phyloP scores from a whole-genome alignment of 2,329 filamentous ascomycete genomes.

The Xylaria sp. region DNA sequence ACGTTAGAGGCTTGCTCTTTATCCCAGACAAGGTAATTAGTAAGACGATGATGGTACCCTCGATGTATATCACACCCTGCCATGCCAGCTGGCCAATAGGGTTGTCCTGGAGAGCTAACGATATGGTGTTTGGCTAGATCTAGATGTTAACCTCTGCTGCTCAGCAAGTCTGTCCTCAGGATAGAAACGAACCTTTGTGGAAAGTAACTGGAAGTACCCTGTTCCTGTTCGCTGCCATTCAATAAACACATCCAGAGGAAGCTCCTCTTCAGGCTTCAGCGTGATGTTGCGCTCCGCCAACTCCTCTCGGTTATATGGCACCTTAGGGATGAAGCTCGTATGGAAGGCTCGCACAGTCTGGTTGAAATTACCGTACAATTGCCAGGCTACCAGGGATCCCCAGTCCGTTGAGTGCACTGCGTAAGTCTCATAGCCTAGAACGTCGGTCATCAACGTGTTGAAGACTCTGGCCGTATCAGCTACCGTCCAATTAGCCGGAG shows the following conservation, averaged over 20 bases:
- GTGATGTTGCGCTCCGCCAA: conserved; percentile 11
- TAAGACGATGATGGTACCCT: neutral
- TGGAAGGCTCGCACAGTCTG: conserved; percentile 10
- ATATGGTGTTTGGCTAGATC: conserved; percentile 18
- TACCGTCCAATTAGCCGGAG: neutral
- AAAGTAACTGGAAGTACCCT: conserved; percentile 2
- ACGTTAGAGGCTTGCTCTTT: no score
- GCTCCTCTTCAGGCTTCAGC: conserved; percentile 1
- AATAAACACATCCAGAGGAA: neutral
- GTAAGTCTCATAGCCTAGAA: conserved; percentile 12
- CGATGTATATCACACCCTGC: conserved; percentile 13
- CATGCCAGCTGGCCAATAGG: conserved; percentile 15
- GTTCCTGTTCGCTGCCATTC: conserved; percentile 7
- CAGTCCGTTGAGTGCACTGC: conserved; percentile 18
- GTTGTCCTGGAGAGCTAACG: conserved; percentile 14
- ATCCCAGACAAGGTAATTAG: no score
- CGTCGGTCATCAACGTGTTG: conserved; percentile 16
- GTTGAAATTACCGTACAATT: conserved; percentile 16
- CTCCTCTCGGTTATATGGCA: neutral
- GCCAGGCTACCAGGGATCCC: conserved; percentile 6
- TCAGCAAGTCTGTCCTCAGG: neutral
- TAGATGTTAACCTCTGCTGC: no score
- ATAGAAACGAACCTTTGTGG: neutral
- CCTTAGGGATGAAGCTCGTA: conserved; percentile 12
- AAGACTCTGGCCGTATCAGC: conserved; percentile 9